Percentiles rank a stretch among this genome's conserved stretches.
Evolutionary conservation across 768 basidiomycete genomes (phyloP).

Genomic region (Erythrobasidium yunnanense): DNA sequence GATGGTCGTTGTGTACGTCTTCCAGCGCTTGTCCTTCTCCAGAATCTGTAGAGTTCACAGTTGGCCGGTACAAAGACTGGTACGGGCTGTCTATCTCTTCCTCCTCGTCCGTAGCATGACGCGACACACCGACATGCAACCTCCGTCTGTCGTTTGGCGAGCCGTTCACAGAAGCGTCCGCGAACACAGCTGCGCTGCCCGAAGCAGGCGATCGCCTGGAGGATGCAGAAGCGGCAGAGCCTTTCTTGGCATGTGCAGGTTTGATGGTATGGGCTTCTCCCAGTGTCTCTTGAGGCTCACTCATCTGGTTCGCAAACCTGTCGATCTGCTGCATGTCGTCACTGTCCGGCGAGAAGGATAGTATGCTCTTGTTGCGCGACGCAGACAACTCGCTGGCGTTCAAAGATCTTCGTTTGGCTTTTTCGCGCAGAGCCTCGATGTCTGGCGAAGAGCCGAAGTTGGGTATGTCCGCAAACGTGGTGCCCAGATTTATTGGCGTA

Average conservation of each 20-base stretch:
- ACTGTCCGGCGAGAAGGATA: slow-evolving; percentile 19
- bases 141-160: too few species aligned
- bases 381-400: neutral
- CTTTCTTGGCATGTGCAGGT: neutral
- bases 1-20: too few species aligned
- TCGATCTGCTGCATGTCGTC: neutral
- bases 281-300: too few species aligned
- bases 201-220: neutral
- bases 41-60: too few species aligned
- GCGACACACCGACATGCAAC: too few species aligned
- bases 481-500: neutral
- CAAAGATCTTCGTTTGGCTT: neutral
- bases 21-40: too few species aligned
- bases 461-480: slow-evolving; percentile 2
- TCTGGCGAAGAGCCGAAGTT: neutral
- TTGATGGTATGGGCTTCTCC: too few species aligned
- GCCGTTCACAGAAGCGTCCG: neutral
- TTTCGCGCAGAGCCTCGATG: neutral
- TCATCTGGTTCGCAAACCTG: too few species aligned
- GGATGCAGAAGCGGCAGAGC: slow-evolving; percentile 2
- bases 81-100: too few species aligned
- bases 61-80: too few species aligned
- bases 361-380: neutral
- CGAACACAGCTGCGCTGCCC: neutral
- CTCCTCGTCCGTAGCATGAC: too few species aligned